Evolutionary conservation across 2,329 filamentous ascomycete species (phyloP), one percentile per base, ranked within the genome.

Genomic region (Diaporthe sp.): DNA sequence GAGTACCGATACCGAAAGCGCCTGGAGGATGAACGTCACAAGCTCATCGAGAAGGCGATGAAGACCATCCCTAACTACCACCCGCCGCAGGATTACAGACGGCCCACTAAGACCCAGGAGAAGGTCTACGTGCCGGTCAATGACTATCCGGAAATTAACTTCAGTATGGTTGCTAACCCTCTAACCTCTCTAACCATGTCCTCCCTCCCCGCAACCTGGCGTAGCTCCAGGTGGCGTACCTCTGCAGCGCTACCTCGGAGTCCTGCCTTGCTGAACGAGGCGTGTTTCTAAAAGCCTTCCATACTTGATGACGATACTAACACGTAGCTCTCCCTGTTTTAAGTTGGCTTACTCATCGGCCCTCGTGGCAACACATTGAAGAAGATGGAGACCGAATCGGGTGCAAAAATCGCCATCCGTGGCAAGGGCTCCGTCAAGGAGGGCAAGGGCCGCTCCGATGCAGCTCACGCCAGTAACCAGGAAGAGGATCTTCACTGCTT

Each of bases 91-190:
- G 97, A 99, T 85, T 99, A 99, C 86, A 95, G 97, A 85, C 94
- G 97, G 81, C 97, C 97, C 77, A 98, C 96, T 84, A 99, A 99
- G 94, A 99, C 97, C 83, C 97, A 99, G 87, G 97, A 99, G 90
- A 99, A 99, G 90, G 97, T 99, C 94, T 99, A 99, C 85, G 97
- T 99, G 85, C 97, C 97, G 84, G 97, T 99, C 88, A 99, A 99
- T 92, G 97, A 99, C 87, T 99, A 99, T 86, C 97, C 97, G 90
- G 97, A 99, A 87, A 98, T 99, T 93, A 99, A 99, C 93, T 99
- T 99, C 95, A 99, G 97, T 99, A 98, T 96, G 96, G 96, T 97
- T 96, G 93, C 96, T 98, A 98, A 98, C 95, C 95, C 95, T 95
- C 92, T 92, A 93, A 94, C 92, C 88, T 85, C 89, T 90, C 92